A percentile compares a stretch with the other conserved stretches of the same genome.
These are phyloP conservation scores for Pythium rishiriense DNA, from an alignment of 352 stramenopile species.

Conservation along the genomic window DNA sequence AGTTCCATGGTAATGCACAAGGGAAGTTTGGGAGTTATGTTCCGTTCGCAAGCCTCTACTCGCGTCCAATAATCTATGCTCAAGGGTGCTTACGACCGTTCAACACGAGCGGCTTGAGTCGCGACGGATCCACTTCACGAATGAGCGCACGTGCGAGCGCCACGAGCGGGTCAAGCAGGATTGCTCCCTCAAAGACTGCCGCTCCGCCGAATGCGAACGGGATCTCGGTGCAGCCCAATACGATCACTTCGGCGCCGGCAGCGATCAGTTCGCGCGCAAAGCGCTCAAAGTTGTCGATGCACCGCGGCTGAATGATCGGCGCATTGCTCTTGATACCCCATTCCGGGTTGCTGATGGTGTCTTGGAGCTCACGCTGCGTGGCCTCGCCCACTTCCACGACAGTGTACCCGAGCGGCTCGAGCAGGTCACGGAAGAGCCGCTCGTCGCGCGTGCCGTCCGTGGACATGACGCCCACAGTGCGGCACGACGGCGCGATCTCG, in stretches of 20 bases:
- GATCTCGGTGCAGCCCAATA: constrained; percentile 58
- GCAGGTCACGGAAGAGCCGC: constrained; percentile 41
- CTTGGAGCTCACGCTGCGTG: constrained; percentile 43
- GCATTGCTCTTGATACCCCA: constrained; percentile 63
- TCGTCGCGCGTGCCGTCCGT: constrained; percentile 43
- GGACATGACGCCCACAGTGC: constrained; percentile 42
- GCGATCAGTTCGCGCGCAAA: constrained; percentile 38
- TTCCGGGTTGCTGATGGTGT: constrained; percentile 48
- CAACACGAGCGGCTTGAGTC: constrained; percentile 38
- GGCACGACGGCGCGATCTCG: constrained; percentile 28
- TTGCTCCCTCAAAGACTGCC: constrained; percentile 34
- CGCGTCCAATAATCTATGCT: neutral
- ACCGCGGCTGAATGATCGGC: constrained; percentile 34
- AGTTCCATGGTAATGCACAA: constrained; percentile 12
- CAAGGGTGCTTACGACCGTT: constrained; percentile 22
- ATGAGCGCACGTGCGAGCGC: constrained; percentile 50
- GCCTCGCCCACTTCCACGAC: constrained; percentile 38
- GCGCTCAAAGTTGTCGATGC: constrained; percentile 41
- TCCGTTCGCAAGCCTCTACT: neutral
- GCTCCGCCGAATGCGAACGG: constrained; percentile 41
- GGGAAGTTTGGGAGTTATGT: neutral
- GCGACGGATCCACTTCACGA: constrained; percentile 41
- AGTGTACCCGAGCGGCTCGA: constrained; percentile 41
- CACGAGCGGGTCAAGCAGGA: constrained; percentile 47
- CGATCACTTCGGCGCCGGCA: constrained; percentile 38